Base-by-base conservation (phyloP, 768 basidiomycete species). In the Hericium rajendrae region DNA sequence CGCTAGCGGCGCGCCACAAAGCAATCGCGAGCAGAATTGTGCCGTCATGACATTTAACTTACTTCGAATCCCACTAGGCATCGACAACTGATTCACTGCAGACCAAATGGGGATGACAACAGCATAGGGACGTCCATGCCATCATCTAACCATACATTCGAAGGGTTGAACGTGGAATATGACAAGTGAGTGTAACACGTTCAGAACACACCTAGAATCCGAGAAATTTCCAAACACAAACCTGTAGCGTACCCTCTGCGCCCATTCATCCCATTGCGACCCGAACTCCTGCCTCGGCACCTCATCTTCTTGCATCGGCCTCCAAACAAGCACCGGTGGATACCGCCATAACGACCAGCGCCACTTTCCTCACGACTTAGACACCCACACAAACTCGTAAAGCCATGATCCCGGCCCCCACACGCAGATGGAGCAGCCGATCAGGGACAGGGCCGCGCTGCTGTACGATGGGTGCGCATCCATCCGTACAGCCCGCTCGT, bases 401-500 rank as follows among this genome's bases (percentile, higher is more conserved):
- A 51, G 57, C 61, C 59, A 62, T 38, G 61, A 60, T 28, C 59
- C 59, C 9, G 61, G 61, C 3, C 61, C 59, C 43, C 57, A 58
- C n/a, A 56, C 40, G 18, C 58, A 52, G 26, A 62, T 48, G 8
- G 57, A 32, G 15, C 48, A 58, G 37, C 63, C 63, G 12, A 52
- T 18, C 18, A 64, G 40, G 38, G 54, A 56, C 26, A 64, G 62
- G 28, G 63, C 49, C 9, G 56, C 49, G 5, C 61, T 59, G 48
- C 55, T 58, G 55, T 66, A 66, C 43, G 55, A 56, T 16, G 65
- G 65, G 38, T 66, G 65, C 65, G 64, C 40, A 66, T 64, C 24
- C 54, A 61, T 6, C 41, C 39, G 22, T 66, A 66, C 6, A 64
- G 65, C 16, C 62, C 65, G 11, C 41, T n/a, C n/a, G 64, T 65